A percentile compares a stretch with the other conserved stretches of the same genome.
These are phyloP conservation scores for Lactarius sanguifluus DNA, from an alignment of 768 basidiomycete species.

Conservation along the genomic window DNA sequence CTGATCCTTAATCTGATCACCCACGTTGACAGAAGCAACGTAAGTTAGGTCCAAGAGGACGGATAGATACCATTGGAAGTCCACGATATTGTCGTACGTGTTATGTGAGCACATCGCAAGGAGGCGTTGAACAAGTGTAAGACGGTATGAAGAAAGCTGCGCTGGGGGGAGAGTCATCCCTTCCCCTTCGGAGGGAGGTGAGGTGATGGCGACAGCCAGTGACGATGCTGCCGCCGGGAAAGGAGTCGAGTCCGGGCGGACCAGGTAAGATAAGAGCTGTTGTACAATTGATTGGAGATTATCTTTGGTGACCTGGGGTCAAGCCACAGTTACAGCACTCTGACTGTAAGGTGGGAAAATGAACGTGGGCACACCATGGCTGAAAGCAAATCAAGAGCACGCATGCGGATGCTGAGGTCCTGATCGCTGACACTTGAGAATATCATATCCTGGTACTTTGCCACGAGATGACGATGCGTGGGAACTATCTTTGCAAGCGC, in stretches of 20 bases:
- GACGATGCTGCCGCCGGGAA: conserved; percentile 58
- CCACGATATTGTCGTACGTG: conserved; percentile 82
- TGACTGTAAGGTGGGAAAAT: neutral
- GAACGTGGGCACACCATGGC: conserved; percentile 67
- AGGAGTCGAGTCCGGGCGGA: conserved; percentile 52
- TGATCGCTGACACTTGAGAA: conserved; percentile 86
- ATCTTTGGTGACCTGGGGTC: conserved; percentile 68
- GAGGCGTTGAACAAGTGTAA: conserved; percentile 77
- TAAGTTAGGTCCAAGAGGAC: conserved; percentile 91
- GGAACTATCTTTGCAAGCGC: conserved; percentile 97
- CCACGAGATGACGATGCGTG: conserved; percentile 83
- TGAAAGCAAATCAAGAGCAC: conserved; percentile 90
- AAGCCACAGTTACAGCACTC: conserved; percentile 10
- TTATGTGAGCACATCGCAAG: conserved; percentile 83
- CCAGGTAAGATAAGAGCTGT: conserved; percentile 84
- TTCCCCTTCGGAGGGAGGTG: conserved; percentile 38
- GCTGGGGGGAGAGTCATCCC: conserved; percentile 50
- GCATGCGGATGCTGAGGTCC: conserved; percentile 94
- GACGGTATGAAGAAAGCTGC: conserved; percentile 82
- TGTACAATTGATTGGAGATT: conserved; percentile 90
- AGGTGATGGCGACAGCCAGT: conserved; percentile 53
- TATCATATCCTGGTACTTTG: conserved; percentile 90
- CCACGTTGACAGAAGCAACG: conserved; percentile 78
- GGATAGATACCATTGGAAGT: conserved; percentile 98
- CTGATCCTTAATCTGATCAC: conserved; percentile 74